Conservation (phyloP, 441 rosid species). For the Bruguiera hainesii region DNA sequence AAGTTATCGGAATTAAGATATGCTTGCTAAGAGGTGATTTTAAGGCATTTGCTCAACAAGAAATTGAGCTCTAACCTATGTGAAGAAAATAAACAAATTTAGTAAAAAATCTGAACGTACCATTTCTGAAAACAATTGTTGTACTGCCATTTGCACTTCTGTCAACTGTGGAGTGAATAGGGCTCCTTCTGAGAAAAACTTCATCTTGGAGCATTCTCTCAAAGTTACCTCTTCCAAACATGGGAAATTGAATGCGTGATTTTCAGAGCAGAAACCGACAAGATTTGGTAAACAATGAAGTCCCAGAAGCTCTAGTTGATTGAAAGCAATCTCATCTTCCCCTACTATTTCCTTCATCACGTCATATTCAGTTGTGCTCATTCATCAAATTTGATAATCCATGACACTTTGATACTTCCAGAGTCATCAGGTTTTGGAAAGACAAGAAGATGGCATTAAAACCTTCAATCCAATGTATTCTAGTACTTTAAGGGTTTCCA, state of each 20-base stretch:
- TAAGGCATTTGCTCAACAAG: too few species aligned
- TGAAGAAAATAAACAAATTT: too few species aligned
- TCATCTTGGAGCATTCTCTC: slow-evolving; percentile 26
- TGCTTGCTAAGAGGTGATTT: too few species aligned
- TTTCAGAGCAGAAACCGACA: slow-evolving; percentile 22
- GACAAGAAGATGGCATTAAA: slow-evolving; percentile 19
- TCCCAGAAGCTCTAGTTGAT: slow-evolving; percentile 11
- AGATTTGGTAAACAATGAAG: slow-evolving; percentile 23
- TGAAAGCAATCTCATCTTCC: slow-evolving; percentile 22
- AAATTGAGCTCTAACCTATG: too few species aligned
- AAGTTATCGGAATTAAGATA: too few species aligned
- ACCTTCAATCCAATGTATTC: not conserved
- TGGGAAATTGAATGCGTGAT: slow-evolving; percentile 18
- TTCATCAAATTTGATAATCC: slow-evolving; percentile 14
- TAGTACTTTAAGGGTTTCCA: not conserved
- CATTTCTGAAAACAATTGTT: not conserved
- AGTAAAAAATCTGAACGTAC: too few species aligned
- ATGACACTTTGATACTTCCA: slow-evolving; percentile 26
- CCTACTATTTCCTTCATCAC: slow-evolving; percentile 17
- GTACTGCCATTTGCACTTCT: slow-evolving; percentile 7
- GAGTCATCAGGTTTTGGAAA: slow-evolving; percentile 16
- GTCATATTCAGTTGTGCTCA: slow-evolving; percentile 22
- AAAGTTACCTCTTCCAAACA: slow-evolving; percentile 7
- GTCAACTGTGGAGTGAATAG: slow-evolving; percentile 7
- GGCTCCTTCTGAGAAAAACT: slow-evolving; percentile 15